phyloP scores from a whole-genome alignment of 2,329 filamentous ascomycete genomes.

The Keithomyces neogunnii region DNA sequence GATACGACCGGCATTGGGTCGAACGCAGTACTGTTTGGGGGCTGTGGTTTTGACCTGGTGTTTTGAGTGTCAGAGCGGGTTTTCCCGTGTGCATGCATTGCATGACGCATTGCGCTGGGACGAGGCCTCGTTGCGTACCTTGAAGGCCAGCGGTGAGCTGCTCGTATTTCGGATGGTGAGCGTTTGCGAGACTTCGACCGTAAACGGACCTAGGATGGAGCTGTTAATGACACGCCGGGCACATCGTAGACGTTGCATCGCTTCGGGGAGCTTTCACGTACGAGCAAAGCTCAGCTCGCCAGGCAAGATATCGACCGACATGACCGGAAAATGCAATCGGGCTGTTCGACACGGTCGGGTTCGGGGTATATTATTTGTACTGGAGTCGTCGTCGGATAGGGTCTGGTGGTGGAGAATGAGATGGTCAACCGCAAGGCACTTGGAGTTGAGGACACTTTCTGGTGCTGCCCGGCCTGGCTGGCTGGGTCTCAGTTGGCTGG shows the following conservation, averaged over 20 bases:
- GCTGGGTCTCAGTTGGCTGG: background rate
- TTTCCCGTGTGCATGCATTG: background rate
- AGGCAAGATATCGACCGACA: conserved; percentile 94
- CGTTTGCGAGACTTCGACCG: conserved; percentile 54
- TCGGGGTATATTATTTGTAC: background rate
- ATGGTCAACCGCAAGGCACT: background rate
- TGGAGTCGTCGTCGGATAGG: background rate
- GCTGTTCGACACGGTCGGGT: background rate
- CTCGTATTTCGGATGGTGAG: conserved; percentile 59
- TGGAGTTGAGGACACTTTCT: conserved; percentile 4
- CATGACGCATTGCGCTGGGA: background rate
- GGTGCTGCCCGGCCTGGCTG: background rate
- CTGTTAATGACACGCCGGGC: background rate
- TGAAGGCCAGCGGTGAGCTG: conserved; percentile 57
- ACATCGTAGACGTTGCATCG: background rate
- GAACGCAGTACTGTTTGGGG: conserved; percentile 98
- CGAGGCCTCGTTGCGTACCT: conserved; percentile 40
- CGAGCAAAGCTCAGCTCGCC: conserved; percentile 88
- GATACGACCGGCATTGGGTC: conserved; percentile 93
- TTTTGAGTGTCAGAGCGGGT: background rate
- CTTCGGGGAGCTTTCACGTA: conserved; percentile 38
- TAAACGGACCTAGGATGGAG: conserved; percentile 50
- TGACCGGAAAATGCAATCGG: conserved; percentile 34
- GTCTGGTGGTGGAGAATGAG: background rate
- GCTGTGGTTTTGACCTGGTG: conserved; percentile 94